Conservation (phyloP, 768 basidiomycete genomes). For the Phallus indusiatus region DNA sequence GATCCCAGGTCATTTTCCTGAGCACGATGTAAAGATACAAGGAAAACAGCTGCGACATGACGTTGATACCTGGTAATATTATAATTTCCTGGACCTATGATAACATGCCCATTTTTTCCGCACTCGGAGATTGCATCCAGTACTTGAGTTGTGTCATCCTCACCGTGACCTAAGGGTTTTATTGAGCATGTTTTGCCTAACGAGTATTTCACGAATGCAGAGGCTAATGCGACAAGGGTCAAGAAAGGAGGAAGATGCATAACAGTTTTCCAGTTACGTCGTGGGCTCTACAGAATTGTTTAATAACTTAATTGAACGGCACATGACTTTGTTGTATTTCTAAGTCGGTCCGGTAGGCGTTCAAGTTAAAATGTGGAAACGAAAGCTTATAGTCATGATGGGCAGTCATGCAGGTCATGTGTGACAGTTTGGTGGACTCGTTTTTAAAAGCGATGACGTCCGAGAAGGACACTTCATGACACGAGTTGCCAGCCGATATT, state of each 20-base stretch:
- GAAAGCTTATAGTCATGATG: background rate
- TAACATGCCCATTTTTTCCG: slow-evolving; percentile 36
- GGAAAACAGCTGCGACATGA: background rate
- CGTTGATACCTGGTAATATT: slow-evolving; percentile 41
- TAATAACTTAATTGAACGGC: background rate
- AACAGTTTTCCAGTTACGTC: background rate
- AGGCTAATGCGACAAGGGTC: background rate
- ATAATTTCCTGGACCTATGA: slow-evolving; percentile 35
- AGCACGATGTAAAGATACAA: background rate
- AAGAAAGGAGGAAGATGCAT: background rate
- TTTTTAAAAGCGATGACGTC: background rate
- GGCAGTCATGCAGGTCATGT: background rate
- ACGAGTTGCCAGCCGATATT: background rate
- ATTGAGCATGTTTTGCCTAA: background rate
- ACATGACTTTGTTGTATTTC: background rate
- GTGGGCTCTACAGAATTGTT: no score
- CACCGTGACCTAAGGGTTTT: background rate
- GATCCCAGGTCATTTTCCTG: slow-evolving; percentile 48
- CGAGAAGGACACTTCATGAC: background rate
- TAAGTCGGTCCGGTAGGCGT: background rate
- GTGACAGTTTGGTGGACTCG: background rate
- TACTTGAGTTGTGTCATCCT: slow-evolving; percentile 24
- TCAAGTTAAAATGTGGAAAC: background rate
- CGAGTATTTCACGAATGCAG: background rate
- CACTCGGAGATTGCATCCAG: slow-evolving; percentile 39